phyloP scores from a whole-genome alignment of 2,329 filamentous ascomycete species.

The Fusarium musae region DNA sequence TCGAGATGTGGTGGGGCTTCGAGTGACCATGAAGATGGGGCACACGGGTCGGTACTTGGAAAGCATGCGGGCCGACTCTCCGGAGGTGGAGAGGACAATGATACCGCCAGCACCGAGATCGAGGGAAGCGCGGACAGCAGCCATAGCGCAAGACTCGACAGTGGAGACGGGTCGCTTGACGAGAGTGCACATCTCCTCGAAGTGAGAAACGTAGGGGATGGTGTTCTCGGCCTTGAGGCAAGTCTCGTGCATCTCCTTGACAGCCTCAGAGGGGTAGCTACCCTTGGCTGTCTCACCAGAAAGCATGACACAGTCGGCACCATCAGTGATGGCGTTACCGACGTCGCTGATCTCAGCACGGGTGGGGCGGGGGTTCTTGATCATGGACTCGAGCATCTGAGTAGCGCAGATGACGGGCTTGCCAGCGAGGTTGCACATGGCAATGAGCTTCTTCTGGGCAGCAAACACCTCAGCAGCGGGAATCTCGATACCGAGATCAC shows the following conservation, averaged over 20 bases:
- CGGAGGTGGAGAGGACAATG: constrained; percentile 94
- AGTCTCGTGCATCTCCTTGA: constrained; percentile 98
- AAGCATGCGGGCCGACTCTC: constrained; percentile 91
- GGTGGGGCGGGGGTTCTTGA: constrained; percentile 98
- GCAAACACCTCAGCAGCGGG: constrained; percentile 98
- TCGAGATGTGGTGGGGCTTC: constrained; percentile 83
- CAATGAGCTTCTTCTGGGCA: constrained; percentile 99
- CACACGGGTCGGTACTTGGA: constrained; percentile 99
- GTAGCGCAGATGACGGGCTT: constrained; percentile 99
- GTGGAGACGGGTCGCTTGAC: constrained; percentile 86
- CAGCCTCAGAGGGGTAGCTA: constrained; percentile 89
- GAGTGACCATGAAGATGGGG: constrained; percentile 99
- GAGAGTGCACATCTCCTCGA: constrained; percentile 91
- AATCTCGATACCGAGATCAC: constrained; percentile 96
- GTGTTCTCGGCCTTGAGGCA: constrained; percentile 97
- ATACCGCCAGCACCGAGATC: constrained; percentile 97
- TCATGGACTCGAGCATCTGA: constrained; percentile 99
- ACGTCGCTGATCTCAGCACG: constrained; percentile 99
- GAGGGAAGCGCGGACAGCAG: constrained; percentile 92
- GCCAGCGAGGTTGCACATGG: constrained; percentile 99
- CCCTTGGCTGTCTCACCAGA: constrained; percentile 99
- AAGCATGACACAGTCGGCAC: constrained; percentile 99
- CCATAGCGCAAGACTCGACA: constrained; percentile 95
- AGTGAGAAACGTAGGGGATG: constrained; percentile 96
- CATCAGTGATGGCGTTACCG: constrained; percentile 96